Evolutionary conservation across 495 filamentous ascomycete species (phyloP).

Genomic region (Corynascus novoguineensis): DNA sequence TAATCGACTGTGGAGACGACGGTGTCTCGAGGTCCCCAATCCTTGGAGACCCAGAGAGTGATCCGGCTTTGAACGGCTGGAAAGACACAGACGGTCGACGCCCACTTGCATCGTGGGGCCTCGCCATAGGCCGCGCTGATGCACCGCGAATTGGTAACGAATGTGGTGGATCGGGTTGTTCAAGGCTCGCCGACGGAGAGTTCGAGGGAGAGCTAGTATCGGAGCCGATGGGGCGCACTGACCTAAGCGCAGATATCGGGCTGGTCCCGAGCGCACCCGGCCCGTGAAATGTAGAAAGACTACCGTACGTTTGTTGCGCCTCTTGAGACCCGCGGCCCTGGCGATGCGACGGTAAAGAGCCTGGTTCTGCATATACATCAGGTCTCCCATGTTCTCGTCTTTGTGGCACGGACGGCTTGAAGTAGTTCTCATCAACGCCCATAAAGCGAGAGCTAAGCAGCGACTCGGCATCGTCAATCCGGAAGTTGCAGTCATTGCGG

Average conservation of each 20-base stretch:
- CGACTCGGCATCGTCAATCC: conserved; percentile 84
- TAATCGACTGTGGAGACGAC: conserved; percentile 57
- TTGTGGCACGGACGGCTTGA: conserved; percentile 61
- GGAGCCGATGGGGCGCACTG: conserved; percentile 52
- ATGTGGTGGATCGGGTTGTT: conserved; percentile 35
- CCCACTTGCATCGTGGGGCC: conserved; percentile 35
- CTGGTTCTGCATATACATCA: conserved; percentile 53
- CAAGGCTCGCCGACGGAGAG: conserved; percentile 51
- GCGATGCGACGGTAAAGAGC: conserved; percentile 63
- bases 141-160: conserved; percentile 41
- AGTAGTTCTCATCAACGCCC: conserved; percentile 82
- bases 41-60: conserved; percentile 80
- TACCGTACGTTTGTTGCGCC: conserved; percentile 80
- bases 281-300: conserved; percentile 87
- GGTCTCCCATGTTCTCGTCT: conserved; percentile 27
- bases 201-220: conserved; percentile 59
- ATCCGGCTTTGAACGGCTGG: conserved; percentile 89
- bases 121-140: conserved; percentile 39
- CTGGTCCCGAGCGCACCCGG: conserved; percentile 70
- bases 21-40: conserved; percentile 36
- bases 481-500: conserved; percentile 82
- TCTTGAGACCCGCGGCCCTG: conserved; percentile 50
- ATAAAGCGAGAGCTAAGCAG: conserved; percentile 86
- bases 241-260: conserved; percentile 78
- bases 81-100: conserved; percentile 83